Conservation (phyloP, 2,329 filamentous ascomycete genomes). For the Thermoascus crustaceus region DNA sequence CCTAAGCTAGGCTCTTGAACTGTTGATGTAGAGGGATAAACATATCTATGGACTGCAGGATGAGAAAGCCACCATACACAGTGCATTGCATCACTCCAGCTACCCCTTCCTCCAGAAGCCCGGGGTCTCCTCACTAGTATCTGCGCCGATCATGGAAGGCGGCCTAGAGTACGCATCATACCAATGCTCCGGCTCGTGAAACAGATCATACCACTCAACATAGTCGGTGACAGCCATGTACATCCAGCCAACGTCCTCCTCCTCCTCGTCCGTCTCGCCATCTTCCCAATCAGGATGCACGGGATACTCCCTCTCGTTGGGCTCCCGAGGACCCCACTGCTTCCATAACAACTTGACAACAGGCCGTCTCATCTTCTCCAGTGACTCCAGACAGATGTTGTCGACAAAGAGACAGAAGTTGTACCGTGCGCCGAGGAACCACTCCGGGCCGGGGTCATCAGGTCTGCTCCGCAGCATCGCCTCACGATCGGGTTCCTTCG, state of each 20-base stretch:
- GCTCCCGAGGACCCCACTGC: conserved; percentile 7
- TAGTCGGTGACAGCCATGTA: conserved; percentile 5
- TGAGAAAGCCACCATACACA: too few species aligned
- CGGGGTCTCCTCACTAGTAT: not conserved
- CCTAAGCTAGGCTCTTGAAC: too few species aligned
- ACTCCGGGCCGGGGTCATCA: not conserved
- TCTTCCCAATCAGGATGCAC: conserved; percentile 13
- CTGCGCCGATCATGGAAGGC: not conserved
- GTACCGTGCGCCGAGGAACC: conserved; percentile 7
- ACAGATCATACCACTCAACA: not conserved
- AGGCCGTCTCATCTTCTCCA: conserved; percentile 8
- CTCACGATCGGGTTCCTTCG: not conserved
- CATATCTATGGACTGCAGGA: too few species aligned
- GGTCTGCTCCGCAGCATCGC: not conserved
- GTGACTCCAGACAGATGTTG: conserved; percentile 13
- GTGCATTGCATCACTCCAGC: too few species aligned
- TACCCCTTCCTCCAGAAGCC: not conserved
- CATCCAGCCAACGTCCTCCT: conserved; percentile 14
- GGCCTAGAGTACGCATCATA: not conserved
- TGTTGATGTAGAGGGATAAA: too few species aligned
- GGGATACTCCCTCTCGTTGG: conserved; percentile 8
- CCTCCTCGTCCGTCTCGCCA: conserved; percentile 8
- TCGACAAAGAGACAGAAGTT: conserved; percentile 13
- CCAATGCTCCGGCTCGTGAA: not conserved
- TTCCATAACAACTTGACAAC: conserved; percentile 10